Evolutionary conservation across 176 grass and related monocot genomes (phyloP), one percentile per base, ranked within the genome.

Genomic region (Eragrostis curvula): DNA sequence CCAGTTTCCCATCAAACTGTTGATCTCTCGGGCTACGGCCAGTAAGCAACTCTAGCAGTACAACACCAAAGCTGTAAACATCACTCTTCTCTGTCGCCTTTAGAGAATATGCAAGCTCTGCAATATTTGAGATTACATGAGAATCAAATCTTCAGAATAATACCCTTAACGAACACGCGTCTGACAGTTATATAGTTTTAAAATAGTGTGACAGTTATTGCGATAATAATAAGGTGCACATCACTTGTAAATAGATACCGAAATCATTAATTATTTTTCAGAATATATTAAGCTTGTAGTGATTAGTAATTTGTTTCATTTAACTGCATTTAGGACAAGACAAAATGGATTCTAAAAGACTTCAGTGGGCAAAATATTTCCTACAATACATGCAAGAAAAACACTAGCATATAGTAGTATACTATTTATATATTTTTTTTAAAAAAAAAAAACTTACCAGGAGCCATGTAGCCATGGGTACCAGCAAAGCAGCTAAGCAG

Each of bases 401-500:
- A 80, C 13, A 50, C 14, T 48, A 30, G 45, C 2, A 53, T 83
- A 36, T 40, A 82, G 61, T 70, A 55, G 46, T 23, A 60, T 60
- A 45, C 0, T 6, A 16, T 36, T 15, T 70, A 7, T 66, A n/a
- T n/a, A n/a, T n/a, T n/a, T n/a, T n/a, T n/a, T n/a, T n/a, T n/a
- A n/a, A n/a, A n/a, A n/a, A n/a, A 1, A 48, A 3, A 65, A 71
- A 60, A 55, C 72, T 78, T 95, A 98, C 96, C 91, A 84, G 89
- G 87, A 78, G 93, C 90, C 65, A 95, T 82, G 61, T 95, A 98
- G 43, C 87, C 93, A 77, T 90, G 90, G 8, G 90, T 95, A 86
- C 87, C 83, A 75, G 90, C 92, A 18, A 95, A 98, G 77, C 82
- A 90, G 77, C 71, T 90, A 36, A 85, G 66, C 5, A 75, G 73